Evolutionary conservation across 306 rosid species (phyloP).

Genomic region (Citrullus colocynthis): DNA sequence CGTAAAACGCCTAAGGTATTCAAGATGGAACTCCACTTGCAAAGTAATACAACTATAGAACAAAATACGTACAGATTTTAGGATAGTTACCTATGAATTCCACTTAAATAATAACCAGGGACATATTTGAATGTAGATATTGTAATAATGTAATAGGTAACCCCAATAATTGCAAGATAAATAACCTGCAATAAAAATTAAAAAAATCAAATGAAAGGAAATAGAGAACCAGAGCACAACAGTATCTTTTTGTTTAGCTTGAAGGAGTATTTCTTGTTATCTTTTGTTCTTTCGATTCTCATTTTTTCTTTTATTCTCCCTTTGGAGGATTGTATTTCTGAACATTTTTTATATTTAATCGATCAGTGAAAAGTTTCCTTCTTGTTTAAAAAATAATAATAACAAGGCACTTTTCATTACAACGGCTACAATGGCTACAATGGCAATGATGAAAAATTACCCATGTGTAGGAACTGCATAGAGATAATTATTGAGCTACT

Average conservation of each 20-base stretch:
- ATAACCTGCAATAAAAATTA: constrained; percentile 37
- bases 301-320: too few species aligned
- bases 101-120: constrained; percentile 82
- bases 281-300: too few species aligned
- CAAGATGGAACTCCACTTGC: constrained; percentile 6
- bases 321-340: too few species aligned
- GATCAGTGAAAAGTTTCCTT: too few species aligned
- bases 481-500: not conserved
- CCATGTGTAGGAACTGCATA: not conserved
- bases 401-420: too few species aligned
- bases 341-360: too few species aligned
- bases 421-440: not conserved
- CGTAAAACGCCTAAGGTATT: constrained; percentile 10
- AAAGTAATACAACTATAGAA: not conserved
- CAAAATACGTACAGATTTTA: not conserved
- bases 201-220: not conserved
- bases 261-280: too few species aligned
- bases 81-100: constrained; percentile 49
- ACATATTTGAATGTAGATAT: constrained; percentile 53
- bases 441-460: not conserved
- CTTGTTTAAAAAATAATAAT: too few species aligned
- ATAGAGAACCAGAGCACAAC: not conserved
- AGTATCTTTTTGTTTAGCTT: not conserved
- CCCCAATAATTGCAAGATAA: constrained; percentile 54
- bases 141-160: constrained; percentile 41